Conservation (phyloP, 257 asterid species). For the Primulina tabacum region DNA sequence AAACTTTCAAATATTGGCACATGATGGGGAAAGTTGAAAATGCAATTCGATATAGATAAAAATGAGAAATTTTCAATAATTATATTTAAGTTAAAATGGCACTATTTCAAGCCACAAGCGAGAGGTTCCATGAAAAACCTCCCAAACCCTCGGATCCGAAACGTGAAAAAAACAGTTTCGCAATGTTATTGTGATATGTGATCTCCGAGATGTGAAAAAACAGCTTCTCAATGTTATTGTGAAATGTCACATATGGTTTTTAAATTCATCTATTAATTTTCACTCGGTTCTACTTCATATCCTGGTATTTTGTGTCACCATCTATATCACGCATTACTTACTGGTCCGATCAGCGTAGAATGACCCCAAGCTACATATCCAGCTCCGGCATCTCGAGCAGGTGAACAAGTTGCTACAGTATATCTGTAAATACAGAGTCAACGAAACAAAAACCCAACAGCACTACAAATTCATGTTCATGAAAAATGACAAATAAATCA, state of each 20-base stretch:
- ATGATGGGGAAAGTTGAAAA: background rate
- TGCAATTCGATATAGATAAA: background rate
- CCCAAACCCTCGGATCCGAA: background rate
- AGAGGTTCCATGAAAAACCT: no score
- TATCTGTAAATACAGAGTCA: slow-evolving; percentile 43
- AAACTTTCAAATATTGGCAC: slow-evolving; percentile 47
- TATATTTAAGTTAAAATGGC: no score
- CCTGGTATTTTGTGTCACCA: background rate
- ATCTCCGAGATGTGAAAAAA: background rate
- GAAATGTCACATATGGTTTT: background rate
- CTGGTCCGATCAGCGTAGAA: slow-evolving; percentile 93
- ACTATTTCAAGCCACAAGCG: no score
- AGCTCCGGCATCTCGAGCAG: slow-evolving; percentile 82
- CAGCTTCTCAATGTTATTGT: background rate
- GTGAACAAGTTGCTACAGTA: slow-evolving; percentile 93
- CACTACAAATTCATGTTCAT: slow-evolving; percentile 1
- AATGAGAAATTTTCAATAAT: background rate
- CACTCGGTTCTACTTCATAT: background rate
- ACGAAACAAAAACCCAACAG: background rate
- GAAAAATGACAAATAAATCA: slow-evolving; percentile 11
- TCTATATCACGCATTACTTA: slow-evolving; percentile 33
- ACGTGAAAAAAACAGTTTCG: background rate
- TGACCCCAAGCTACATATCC: slow-evolving; percentile 97
- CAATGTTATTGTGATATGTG: background rate
- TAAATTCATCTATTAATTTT: background rate